Base-by-base conservation (phyloP, 2,329 filamentous ascomycete species). In the Onygenales sp. region DNA sequence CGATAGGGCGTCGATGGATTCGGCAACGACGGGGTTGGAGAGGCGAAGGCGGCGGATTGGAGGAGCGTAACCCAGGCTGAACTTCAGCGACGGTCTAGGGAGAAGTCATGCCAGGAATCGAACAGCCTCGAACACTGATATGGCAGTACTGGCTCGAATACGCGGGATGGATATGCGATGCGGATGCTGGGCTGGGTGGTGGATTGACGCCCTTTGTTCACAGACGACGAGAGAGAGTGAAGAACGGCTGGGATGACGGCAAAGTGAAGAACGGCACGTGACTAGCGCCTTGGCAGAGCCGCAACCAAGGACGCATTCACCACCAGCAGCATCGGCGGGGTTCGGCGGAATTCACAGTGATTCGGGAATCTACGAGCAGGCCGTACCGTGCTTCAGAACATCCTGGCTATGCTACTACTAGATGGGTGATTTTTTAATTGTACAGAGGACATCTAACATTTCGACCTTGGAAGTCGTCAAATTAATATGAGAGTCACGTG, bases 191-290 rank as follows among this genome's bases (percentile, higher is more conserved):
- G 42, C 39, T 50, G 46, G 54, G 33, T 53, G 51, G 35, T 50
- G 46, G 46, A 43, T 49, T 41, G 50, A 50, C 33, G 44, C 31
- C 46, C 50, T 53, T 55, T 53, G 54, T 50, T 47, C 47, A 45
- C 11, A 17, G 31, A 48, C 27, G 51, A 48, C 27, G 51, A 50
- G 36, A 44, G 52, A 50, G 49, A 35, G 36, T 32, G 48, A 51
- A 39, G 48, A 52, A 36, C 27, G 21, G 48, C 33, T 51, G 53
- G 38, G 31, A 21, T 11, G 33, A 27, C 33, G 33, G 45, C 45
- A 17, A 48, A 48, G 45, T 38, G 32, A 32, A 48, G 31, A 31
- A 13, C 21, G 21, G 21, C 21, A 27, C 21, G 21, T 27, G 21
- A 27, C 21, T 27, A 27, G 21, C 21, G 21, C 21, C 21, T 27